Evolutionary conservation across 2,329 filamentous ascomycete species (phyloP).

Genomic region (Xylariaceae sp.): DNA sequence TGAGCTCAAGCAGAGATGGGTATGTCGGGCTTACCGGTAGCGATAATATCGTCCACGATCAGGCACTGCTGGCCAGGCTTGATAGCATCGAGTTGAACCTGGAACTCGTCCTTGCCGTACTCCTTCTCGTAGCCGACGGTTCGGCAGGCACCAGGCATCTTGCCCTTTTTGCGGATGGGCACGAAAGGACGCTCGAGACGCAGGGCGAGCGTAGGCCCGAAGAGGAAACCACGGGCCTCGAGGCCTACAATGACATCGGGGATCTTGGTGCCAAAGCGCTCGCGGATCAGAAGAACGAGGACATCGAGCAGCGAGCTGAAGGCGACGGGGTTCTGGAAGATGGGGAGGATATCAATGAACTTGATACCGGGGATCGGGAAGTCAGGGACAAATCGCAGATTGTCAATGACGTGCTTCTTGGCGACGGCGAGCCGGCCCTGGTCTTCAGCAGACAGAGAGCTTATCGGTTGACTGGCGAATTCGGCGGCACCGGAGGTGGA

Average conservation of each 20-base stretch:
- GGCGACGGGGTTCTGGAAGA: slow-evolving; percentile 72
- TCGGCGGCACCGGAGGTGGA: slow-evolving; percentile 56
- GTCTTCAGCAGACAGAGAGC: slow-evolving; percentile 25
- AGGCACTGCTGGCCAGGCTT: slow-evolving; percentile 83
- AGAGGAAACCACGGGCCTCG: slow-evolving; percentile 91
- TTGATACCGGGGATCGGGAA: slow-evolving; percentile 89
- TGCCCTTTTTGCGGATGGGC: slow-evolving; percentile 90
- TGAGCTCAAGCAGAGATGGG: slow-evolving; percentile 7
- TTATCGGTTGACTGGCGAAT: slow-evolving; percentile 65
- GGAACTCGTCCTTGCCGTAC: slow-evolving; percentile 91
- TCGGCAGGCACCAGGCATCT: slow-evolving; percentile 83
- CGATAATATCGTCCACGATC: slow-evolving; percentile 96
- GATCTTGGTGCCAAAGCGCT: slow-evolving; percentile 55
- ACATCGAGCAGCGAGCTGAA: slow-evolving; percentile 76
- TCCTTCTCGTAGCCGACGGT: slow-evolving; percentile 90
- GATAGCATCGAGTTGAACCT: slow-evolving; percentile 87
- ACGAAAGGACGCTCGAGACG: slow-evolving; percentile 81
- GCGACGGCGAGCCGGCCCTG: slow-evolving; percentile 28
- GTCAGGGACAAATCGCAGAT: slow-evolving; percentile 81
- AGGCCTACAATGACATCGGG: slow-evolving; percentile 91
- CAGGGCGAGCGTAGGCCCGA: slow-evolving; percentile 84
- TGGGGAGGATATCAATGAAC: slow-evolving; percentile 96
- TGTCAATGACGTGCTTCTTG: slow-evolving; percentile 52
- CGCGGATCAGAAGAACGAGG: slow-evolving; percentile 74
- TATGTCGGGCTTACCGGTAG: slow-evolving; percentile 66